A percentile compares a stretch with the other conserved stretches of the same genome.
These are phyloP conservation scores for Creolimax fragrantissima DNA, from an alignment of 78 protist species.

Conservation along the genomic window DNA sequence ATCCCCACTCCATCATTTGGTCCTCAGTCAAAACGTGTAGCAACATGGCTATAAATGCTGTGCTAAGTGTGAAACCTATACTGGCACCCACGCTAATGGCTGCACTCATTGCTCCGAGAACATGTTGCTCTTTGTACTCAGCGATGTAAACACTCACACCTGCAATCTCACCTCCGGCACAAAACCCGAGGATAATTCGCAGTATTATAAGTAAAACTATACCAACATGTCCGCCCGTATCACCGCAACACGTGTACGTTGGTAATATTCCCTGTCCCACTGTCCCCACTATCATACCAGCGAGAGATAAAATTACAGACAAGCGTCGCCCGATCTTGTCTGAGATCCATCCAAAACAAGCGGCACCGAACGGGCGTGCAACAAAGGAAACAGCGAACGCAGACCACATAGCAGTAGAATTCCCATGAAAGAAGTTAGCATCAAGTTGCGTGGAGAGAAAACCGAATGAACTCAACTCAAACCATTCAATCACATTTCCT, in stretches of 20 bases:
- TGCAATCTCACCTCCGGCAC: not conserved
- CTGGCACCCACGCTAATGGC: not conserved
- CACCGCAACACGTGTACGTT: constrained; percentile 4
- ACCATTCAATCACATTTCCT: constrained; percentile 13
- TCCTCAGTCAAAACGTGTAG: not conserved
- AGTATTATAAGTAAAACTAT: not conserved
- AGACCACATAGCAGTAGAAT: not conserved
- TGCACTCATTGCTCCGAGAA: not conserved
- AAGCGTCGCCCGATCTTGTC: not conserved
- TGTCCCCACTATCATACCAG: not conserved
- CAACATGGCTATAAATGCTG: not conserved
- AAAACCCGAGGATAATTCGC: constrained; percentile 4
- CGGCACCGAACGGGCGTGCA: not conserved
- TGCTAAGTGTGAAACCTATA: not conserved
- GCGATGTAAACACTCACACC: not conserved
- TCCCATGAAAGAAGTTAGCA: not conserved
- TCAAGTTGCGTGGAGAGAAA: not conserved
- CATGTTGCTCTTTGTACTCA: not conserved
- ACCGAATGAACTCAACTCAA: not conserved
- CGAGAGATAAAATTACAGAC: not conserved
- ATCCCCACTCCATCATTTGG: constrained; percentile 6
- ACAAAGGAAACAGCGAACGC: constrained; percentile 9
- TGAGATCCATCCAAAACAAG: not conserved
- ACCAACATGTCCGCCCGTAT: not conserved
- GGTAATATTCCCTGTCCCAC: constrained; percentile 19